Evolutionary conservation across 148 eudicot species (phyloP).

Genomic region (Rhododendron kiyosumense): DNA sequence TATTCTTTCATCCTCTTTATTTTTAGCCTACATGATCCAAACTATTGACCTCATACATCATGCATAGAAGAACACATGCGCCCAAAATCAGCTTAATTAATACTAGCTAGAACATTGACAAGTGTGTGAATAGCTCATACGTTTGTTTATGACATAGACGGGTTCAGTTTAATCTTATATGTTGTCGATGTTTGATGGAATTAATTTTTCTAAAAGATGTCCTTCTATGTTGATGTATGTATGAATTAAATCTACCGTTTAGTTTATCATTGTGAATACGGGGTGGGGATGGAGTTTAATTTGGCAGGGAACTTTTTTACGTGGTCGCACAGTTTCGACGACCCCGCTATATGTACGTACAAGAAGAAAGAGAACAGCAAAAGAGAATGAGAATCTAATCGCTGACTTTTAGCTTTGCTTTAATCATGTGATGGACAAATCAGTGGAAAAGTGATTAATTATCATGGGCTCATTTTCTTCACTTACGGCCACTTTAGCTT

Average conservation of each 20-base stretch:
- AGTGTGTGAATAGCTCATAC: too few relatives aligned
- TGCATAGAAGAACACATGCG: too few relatives aligned
- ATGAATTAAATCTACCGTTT: neutral
- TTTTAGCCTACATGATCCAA: too few relatives aligned
- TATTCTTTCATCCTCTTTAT: too few relatives aligned
- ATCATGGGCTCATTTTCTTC: constrained; percentile 5
- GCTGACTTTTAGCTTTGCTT: constrained; percentile 22
- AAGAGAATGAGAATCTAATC: constrained; percentile 14
- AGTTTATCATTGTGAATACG: neutral
- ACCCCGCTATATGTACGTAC: neutral
- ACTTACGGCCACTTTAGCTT: constrained; percentile 5
- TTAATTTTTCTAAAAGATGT: too few relatives aligned
- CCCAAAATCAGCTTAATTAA: too few relatives aligned
- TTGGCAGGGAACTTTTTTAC: neutral
- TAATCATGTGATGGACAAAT: constrained; percentile 15
- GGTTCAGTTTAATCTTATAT: neutral
- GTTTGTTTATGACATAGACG: neutral
- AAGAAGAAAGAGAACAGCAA: neutral
- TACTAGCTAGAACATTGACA: too few relatives aligned
- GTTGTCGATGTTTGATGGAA: too few relatives aligned
- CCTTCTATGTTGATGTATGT: neutral
- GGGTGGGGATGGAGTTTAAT: neutral
- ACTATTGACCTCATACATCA: too few relatives aligned
- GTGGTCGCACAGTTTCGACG: neutral
- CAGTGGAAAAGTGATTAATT: constrained; percentile 14